Evolutionary conservation across 1,139 yeast genomes (phyloP).

Genomic region (Hyphopichia wangnamkhiaoensis): DNA sequence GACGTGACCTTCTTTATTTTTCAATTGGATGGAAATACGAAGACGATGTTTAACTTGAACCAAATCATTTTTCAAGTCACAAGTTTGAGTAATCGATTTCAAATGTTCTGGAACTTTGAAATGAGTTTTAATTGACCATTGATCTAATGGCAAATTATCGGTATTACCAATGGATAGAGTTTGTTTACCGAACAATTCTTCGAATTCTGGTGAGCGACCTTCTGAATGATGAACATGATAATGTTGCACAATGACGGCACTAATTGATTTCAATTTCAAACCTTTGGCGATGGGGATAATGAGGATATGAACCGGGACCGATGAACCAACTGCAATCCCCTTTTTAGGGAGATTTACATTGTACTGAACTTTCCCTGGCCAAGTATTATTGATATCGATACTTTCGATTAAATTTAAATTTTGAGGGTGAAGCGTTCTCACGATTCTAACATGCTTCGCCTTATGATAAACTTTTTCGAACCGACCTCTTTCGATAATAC

Average conservation of each 20-base stretch:
- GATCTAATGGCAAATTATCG: conserved; percentile 40
- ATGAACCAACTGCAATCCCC: conserved; percentile 63
- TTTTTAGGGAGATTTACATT: conserved; percentile 56
- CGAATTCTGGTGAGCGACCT: conserved; percentile 47
- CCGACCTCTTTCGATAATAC: conserved; percentile 55
- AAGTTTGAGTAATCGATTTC: conserved; percentile 57
- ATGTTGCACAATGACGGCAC: conserved; percentile 55
- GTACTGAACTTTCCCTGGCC: conserved; percentile 69
- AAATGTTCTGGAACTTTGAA: conserved; percentile 54
- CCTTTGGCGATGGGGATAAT: conserved; percentile 65
- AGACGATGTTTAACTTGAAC: conserved; percentile 63
- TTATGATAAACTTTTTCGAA: conserved; percentile 43
- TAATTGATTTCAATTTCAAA: conserved; percentile 46
- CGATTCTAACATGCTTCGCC: conserved; percentile 34
- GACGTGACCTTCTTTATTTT: conserved; percentile 62
- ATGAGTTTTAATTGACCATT: conserved; percentile 51
- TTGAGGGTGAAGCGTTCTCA: conserved; percentile 55
- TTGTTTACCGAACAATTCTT: conserved; percentile 35
- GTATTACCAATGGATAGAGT: conserved; percentile 21
- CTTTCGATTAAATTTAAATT: conserved; percentile 53
- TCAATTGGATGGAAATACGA: conserved; percentile 54
- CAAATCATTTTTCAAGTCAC: conserved; percentile 48
- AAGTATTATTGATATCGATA: conserved; percentile 59
- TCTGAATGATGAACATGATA: conserved; percentile 38
- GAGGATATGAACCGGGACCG: conserved; percentile 50